Conservation (phyloP, 2,329 filamentous ascomycete species). For the Botrytis paeoniae region DNA sequence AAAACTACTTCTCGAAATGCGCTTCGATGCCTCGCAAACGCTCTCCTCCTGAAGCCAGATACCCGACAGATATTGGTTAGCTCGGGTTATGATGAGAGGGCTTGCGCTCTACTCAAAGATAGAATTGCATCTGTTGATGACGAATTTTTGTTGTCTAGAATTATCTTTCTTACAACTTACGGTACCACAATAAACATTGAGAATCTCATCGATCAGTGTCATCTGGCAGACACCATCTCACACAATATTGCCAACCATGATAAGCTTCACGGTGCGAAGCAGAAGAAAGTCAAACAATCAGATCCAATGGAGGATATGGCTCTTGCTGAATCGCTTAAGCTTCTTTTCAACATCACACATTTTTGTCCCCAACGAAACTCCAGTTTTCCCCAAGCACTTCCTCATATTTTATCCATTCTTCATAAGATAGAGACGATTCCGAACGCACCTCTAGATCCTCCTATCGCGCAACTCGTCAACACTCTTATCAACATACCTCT, state of each 20-base stretch:
- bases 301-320: conserved; percentile 74
- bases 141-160: conserved; percentile 79
- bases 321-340: conserved; percentile 77
- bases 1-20: conserved; percentile 68
- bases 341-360: conserved; percentile 85
- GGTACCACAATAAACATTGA: conserved; percentile 65
- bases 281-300: conserved; percentile 32
- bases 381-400: conserved; percentile 65
- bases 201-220: conserved; percentile 61
- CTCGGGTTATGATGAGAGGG: conserved; percentile 62
- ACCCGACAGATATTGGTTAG: conserved; percentile 73
- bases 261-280: conserved; percentile 45
- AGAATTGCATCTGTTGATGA: conserved; percentile 65
- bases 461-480: conserved; percentile 72
- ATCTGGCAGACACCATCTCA: conserved; percentile 65
- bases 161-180: conserved; percentile 80
- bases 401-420: conserved; percentile 69
- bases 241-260: conserved; percentile 70
- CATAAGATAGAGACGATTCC: conserved; percentile 55
- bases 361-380: conserved; percentile 60
- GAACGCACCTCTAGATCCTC: conserved; percentile 66
- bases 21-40: conserved; percentile 80
- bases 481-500: conserved; percentile 77
- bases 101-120: conserved; percentile 68
- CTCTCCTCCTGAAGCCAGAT: conserved; percentile 65